Conservation (phyloP, 1,284 basidiomycete genomes). For the Omphalotus olearius region DNA sequence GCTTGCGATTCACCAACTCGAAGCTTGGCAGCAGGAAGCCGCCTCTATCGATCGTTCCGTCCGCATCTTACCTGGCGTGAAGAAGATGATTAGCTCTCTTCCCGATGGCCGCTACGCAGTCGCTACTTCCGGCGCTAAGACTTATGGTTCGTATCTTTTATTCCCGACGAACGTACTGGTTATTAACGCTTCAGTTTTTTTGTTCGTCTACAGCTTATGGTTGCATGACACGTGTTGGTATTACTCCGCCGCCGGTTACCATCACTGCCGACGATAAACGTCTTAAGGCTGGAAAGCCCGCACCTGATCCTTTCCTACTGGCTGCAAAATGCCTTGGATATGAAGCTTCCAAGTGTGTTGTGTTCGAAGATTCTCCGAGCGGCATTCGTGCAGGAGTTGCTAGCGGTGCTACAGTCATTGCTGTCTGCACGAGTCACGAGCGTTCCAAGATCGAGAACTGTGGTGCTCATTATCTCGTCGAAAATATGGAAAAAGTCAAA, state of each 20-base stretch:
- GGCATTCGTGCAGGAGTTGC: constrained; percentile 74
- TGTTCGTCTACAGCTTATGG: constrained; percentile 46
- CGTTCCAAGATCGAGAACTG: constrained; percentile 52
- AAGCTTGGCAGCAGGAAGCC: constrained; percentile 59
- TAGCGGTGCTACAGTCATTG: constrained; percentile 71
- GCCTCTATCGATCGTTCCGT: constrained; percentile 64
- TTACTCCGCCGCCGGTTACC: constrained; percentile 66
- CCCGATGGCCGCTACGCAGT: constrained; percentile 69
- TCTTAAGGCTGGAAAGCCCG: constrained; percentile 62
- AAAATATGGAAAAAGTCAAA: constrained; percentile 52
- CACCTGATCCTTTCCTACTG: constrained; percentile 73
- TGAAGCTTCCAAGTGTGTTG: constrained; percentile 53
- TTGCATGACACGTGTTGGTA: constrained; percentile 70
- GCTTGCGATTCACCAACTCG: constrained; percentile 31
- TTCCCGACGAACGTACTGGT: constrained; percentile 6
- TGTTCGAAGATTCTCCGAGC: constrained; percentile 58
- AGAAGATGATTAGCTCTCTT: constrained; percentile 62
- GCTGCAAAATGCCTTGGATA: constrained; percentile 72
- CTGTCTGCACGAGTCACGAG: constrained; percentile 69
- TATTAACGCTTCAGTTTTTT: constrained; percentile 10
- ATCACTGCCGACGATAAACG: constrained; percentile 79
- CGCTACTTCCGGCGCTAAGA: constrained; percentile 74
- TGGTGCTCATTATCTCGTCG: constrained; percentile 66
- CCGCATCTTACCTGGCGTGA: constrained; percentile 72
- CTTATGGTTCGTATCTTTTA: constrained; percentile 47